A percentile compares a stretch with the other conserved stretches of the same genome.
Conservation (phyloP, 2,329 filamentous ascomycete genomes). For the Fonsecaea monophora region DNA sequence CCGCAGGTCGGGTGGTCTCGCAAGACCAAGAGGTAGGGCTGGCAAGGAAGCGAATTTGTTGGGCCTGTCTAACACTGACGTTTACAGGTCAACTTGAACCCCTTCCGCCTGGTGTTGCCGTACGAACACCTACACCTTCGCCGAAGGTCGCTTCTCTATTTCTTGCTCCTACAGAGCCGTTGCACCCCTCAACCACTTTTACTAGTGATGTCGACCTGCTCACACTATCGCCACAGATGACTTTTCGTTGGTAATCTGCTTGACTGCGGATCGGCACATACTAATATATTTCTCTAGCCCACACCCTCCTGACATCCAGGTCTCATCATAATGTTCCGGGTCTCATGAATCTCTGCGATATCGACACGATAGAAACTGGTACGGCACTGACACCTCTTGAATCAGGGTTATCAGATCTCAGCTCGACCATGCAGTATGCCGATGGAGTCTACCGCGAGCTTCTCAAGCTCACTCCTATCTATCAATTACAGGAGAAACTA, state of each 20-base stretch:
- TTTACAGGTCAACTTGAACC: neutral
- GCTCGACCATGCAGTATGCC: neutral
- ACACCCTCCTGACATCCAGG: neutral
- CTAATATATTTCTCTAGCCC: neutral
- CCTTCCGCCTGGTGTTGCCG: neutral
- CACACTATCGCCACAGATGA: neutral
- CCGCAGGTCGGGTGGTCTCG: neutral
- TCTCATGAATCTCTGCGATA: neutral
- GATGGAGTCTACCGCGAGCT: neutral
- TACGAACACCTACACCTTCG: slow-evolving; percentile 4
- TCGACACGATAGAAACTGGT: neutral
- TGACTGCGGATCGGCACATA: neutral
- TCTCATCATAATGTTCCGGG: neutral
- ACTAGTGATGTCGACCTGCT: neutral
- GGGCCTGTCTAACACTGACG: neutral
- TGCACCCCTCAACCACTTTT: neutral
- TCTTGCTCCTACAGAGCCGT: neutral
- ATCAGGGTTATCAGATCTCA: neutral
- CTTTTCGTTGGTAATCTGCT: neutral
- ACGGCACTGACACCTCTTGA: neutral
- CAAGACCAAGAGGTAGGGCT: neutral
- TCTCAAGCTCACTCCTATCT: neutral
- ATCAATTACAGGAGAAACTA: neutral
- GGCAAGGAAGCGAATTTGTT: neutral
- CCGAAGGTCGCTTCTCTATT: neutral